A percentile compares a stretch with the other conserved stretches of the same genome.
These are phyloP conservation scores for Pythium rhizo-oryzae DNA, from an alignment of 352 stramenopile species.

Conservation along the genomic window DNA sequence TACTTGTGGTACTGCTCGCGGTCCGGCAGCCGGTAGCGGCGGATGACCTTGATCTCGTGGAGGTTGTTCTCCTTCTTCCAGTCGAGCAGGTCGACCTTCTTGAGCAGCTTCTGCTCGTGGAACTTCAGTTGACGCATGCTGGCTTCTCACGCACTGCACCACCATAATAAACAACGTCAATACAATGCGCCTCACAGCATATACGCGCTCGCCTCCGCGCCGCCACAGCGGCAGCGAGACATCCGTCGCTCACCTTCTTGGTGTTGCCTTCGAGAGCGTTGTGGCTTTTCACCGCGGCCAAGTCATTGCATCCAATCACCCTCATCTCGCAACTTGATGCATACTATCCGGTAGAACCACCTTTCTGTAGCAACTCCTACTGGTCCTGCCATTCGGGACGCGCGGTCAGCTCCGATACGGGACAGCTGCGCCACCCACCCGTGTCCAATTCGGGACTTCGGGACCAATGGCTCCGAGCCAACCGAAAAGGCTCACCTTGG, in stretches of 20 bases:
- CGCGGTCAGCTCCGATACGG: not conserved
- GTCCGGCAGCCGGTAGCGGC: constrained; percentile 98
- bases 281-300: constrained; percentile 31
- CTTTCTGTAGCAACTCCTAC: constrained; percentile 19
- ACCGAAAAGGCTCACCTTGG: constrained; percentile 20
- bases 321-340: constrained; percentile 16
- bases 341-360: not conserved
- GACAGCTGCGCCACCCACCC: constrained; percentile 14
- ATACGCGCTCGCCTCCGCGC: not conserved
- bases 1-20: constrained; percentile 99
- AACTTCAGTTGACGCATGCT: constrained; percentile 93
- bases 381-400: constrained; percentile 14
- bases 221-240: not conserved
- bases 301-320: constrained; percentile 24
- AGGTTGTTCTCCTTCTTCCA: constrained; percentile 99
- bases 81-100: constrained; percentile 99
- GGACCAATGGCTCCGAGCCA: constrained; percentile 39
- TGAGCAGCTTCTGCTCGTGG: constrained; percentile 99
- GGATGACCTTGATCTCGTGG: constrained; percentile 97
- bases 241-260: constrained; percentile 10
- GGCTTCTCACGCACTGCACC: constrained; percentile 5
- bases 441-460: constrained; percentile 27
- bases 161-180: not conserved
- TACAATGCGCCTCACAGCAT: not conserved
- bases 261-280: constrained; percentile 4